Conservation (phyloP, 495 filamentous ascomycete genomes). For the Paragyromitra xinjiangensis region DNA sequence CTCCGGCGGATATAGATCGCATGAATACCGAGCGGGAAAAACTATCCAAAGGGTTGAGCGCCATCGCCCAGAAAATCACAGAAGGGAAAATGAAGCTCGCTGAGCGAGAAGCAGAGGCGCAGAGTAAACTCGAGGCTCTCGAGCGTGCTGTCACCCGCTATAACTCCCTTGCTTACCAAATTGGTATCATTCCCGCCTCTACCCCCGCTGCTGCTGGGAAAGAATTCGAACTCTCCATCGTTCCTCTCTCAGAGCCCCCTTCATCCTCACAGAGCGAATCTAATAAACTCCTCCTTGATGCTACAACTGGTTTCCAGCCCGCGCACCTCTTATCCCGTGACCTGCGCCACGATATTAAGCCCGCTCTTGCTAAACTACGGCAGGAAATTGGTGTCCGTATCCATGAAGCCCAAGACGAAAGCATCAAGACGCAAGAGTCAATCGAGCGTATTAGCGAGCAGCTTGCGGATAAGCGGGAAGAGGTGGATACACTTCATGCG, state of each 20-base stretch:
- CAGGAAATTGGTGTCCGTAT: slow-evolving; percentile 90
- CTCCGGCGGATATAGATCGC: slow-evolving; percentile 95
- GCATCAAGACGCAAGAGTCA: slow-evolving; percentile 89
- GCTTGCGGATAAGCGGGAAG: slow-evolving; percentile 89
- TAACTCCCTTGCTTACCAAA: slow-evolving; percentile 92
- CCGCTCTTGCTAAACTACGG: slow-evolving; percentile 75
- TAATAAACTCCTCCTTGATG: slow-evolving; percentile 74
- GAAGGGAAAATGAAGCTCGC: slow-evolving; percentile 81
- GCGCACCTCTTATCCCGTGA: slow-evolving; percentile 86
- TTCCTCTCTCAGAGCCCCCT: slow-evolving; percentile 68
- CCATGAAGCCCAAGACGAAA: slow-evolving; percentile 79
- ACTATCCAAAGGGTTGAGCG: slow-evolving; percentile 82
- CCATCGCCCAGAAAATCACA: slow-evolving; percentile 75
- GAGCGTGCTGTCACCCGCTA: slow-evolving; percentile 86
- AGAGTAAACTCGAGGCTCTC: slow-evolving; percentile 83
- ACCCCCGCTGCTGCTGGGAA: slow-evolving; percentile 84
- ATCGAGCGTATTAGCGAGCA: slow-evolving; percentile 92
- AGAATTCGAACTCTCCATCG: slow-evolving; percentile 82
- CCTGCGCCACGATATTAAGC: slow-evolving; percentile 80
- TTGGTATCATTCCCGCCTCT: slow-evolving; percentile 83
- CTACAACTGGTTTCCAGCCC: slow-evolving; percentile 85
- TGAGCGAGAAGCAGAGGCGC: slow-evolving; percentile 85
- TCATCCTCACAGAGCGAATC: slow-evolving; percentile 60
- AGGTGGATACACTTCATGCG: slow-evolving; percentile 92
- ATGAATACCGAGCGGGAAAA: slow-evolving; percentile 96